phyloP scores from a whole-genome alignment of 495 filamentous ascomycete species.

The Penicillium malachiteum region DNA sequence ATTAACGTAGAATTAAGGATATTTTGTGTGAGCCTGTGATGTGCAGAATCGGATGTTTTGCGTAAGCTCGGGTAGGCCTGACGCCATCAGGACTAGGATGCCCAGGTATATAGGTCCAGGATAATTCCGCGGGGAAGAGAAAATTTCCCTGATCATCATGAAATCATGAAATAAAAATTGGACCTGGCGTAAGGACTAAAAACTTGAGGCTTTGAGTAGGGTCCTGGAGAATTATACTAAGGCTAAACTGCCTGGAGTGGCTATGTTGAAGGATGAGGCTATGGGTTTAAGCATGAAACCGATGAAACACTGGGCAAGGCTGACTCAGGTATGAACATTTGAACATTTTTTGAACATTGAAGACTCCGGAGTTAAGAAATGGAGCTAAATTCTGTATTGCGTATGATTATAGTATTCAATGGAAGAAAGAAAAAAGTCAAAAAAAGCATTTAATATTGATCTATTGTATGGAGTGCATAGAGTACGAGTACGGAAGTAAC shows the following conservation, averaged over 20 bases:
- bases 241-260: neutral
- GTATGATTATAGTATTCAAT: too few species aligned
- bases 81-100: slow-evolving; percentile 1
- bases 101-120: neutral
- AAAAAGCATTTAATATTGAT: neutral
- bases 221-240: too few species aligned
- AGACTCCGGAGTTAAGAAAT: too few species aligned
- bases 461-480: neutral
- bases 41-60: neutral
- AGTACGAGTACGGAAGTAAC: too few species aligned
- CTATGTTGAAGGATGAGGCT: neutral
- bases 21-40: neutral
- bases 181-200: neutral
- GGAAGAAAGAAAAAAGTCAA: neutral
- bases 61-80: neutral
- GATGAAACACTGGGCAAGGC: neutral
- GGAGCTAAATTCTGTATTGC: too few species aligned
- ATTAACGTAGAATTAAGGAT: neutral
- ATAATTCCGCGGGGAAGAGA: neutral
- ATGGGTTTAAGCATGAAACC: slow-evolving; percentile 4
- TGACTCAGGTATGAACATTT: too few species aligned
- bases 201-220: neutral
- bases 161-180: neutral
- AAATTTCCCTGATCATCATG: neutral
- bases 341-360: too few species aligned